Evolutionary conservation across 2,329 filamentous ascomycete genomes (phyloP), one percentile per base, ranked within the genome.

Genomic region (Ceratocystis ficicola): DNA sequence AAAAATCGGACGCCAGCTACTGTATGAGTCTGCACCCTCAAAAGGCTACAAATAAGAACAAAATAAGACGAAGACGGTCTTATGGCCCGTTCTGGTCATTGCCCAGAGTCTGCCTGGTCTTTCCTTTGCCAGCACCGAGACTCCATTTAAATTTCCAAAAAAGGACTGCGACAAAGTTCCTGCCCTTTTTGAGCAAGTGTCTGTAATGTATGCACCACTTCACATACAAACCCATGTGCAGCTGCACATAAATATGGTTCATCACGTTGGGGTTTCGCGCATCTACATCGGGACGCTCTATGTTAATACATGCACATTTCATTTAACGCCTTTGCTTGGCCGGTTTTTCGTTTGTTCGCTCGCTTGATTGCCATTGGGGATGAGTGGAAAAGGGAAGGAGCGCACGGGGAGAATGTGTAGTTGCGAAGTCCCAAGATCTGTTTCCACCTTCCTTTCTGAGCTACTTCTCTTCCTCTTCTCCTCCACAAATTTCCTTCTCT

Each of bases 401-500:
- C 52, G 28, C 52, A 32, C 28, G 52, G 52, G 12, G 52, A 59
- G 28, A 17, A 32, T 50, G 4, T 22, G 28, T 5, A 30, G 52
- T 59, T 30, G 28, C 52, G 8, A 17, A 32, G 12, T 36, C 32
- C 52, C 52, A 32, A 41, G 52, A 50, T 63, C 41, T 46, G 44
- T 48, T 63, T 52, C 61, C 44, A 50, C 48, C n/a, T 59, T 60
- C 44, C 17, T 20, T 64, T 64, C 48, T 52, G 48, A 20, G 1
- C 50, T 28, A 22, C 46, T 12, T 22, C 30, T 60, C 28, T 64
- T 46, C 17, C 52, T 60, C 36, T 46, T 30, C n/a, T 62, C 28
- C 41, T 48, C 60, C 10, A 41, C 36, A 3, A 10, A 41, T 46
- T 44, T 59, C 44, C 41, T 28, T 17, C 10, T 62, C 41, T 62